A percentile compares a stretch with the other conserved stretches of the same genome.
Evolutionary conservation across 768 basidiomycete genomes (phyloP).

Genomic region (Ramaria sp.): DNA sequence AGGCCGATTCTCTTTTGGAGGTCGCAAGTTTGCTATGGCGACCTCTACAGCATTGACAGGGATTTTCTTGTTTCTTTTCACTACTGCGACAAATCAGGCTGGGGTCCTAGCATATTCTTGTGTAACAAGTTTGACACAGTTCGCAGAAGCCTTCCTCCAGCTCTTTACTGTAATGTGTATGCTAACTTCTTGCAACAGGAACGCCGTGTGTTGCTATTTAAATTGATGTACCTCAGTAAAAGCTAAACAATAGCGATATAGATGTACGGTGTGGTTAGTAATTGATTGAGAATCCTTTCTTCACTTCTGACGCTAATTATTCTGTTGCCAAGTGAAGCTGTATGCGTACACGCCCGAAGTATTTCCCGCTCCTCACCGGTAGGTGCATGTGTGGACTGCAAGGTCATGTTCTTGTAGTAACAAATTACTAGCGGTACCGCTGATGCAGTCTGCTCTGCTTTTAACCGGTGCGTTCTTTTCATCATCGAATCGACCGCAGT

Average conservation of each 20-base stretch:
- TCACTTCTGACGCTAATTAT: too few relatives aligned
- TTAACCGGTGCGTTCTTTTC: constrained; percentile 26
- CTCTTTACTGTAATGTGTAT: background rate
- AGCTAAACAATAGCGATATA: constrained; percentile 4
- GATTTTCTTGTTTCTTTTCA: constrained; percentile 42
- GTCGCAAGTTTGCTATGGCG: constrained; percentile 38
- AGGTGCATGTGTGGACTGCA: background rate
- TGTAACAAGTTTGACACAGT: constrained; percentile 32
- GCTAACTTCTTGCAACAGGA: constrained; percentile 13
- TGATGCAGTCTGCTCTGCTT: constrained; percentile 36
- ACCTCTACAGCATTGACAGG: constrained; percentile 33
- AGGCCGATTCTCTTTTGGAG: constrained; percentile 26
- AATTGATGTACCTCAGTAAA: background rate
- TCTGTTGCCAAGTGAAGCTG: constrained; percentile 13
- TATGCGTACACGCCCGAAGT: constrained; percentile 52
- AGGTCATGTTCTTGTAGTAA: background rate
- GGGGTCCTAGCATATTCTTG: constrained; percentile 38
- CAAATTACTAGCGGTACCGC: constrained; percentile 30
- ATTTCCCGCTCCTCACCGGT: constrained; percentile 44
- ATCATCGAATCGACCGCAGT: background rate
- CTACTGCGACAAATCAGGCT: constrained; percentile 30
- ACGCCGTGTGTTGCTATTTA: constrained; percentile 24
- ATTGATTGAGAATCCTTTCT: too few relatives aligned
- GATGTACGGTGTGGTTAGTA: constrained; percentile 34
- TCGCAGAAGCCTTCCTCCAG: constrained; percentile 11